Percentiles rank a stretch among this genome's conserved stretches.
phyloP scores from a whole-genome alignment of 1,284 basidiomycete genomes.

The Tremellales sp. region DNA sequence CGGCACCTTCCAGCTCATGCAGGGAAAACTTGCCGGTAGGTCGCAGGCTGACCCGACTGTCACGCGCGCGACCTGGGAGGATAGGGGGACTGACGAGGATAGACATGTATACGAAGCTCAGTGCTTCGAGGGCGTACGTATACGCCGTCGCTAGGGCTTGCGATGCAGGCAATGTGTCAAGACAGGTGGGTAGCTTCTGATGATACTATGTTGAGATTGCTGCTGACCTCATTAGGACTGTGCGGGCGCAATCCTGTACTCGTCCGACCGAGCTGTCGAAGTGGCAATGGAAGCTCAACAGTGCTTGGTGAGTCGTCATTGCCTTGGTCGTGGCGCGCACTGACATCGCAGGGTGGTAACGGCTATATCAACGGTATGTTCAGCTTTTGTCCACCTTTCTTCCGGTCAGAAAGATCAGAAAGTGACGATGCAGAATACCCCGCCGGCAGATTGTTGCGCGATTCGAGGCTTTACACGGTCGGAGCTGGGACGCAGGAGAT shows the following conservation, averaged over 20 bases:
- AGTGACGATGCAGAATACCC: conserved; percentile 66
- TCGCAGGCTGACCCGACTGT: background rate
- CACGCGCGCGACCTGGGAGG: background rate
- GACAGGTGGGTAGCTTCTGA: conserved; percentile 57
- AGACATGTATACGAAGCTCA: conserved; percentile 95
- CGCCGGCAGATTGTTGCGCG: conserved; percentile 75
- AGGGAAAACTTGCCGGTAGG: conserved; percentile 61
- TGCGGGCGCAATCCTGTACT: conserved; percentile 85
- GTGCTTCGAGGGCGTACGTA: conserved; percentile 82
- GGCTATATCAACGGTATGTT: conserved; percentile 80
- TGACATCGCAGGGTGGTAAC: conserved; percentile 62
- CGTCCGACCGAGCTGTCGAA: conserved; percentile 82
- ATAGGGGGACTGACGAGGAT: conserved; percentile 2
- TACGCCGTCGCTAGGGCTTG: conserved; percentile 89
- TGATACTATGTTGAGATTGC: background rate
- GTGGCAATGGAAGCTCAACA: conserved; percentile 89
- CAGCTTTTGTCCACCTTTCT: background rate
- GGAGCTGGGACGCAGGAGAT: conserved; percentile 91
- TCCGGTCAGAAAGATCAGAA: background rate
- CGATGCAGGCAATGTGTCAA: conserved; percentile 73
- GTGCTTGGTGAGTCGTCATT: conserved; percentile 55
- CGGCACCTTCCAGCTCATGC: conserved; percentile 93
- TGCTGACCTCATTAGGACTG: conserved; percentile 62
- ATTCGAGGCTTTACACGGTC: conserved; percentile 80
- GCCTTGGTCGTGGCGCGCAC: background rate